Conservation (phyloP, 345 rosid species). For the Ceriops decandra region DNA sequence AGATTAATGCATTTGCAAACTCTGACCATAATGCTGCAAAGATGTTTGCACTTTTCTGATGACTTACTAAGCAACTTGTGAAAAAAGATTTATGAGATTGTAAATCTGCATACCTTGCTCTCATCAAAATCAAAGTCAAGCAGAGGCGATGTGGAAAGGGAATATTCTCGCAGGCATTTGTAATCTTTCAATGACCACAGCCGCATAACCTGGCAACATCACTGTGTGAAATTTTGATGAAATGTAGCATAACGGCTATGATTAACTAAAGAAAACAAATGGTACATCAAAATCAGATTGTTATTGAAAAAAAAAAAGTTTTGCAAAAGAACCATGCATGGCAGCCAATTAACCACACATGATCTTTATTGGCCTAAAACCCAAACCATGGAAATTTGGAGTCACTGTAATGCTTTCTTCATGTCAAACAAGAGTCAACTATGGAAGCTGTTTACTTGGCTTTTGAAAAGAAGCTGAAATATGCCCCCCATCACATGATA, state of each 20-base stretch:
- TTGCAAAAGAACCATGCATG: not conserved
- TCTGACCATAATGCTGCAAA: slow-evolving; percentile 1
- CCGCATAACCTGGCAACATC: slow-evolving; percentile 65
- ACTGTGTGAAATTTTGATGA: slow-evolving; percentile 15
- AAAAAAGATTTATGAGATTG: too few relatives aligned
- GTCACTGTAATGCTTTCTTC: not conserved
- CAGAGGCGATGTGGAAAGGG: slow-evolving; percentile 52
- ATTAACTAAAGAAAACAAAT: not conserved
- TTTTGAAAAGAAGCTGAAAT: too few relatives aligned
- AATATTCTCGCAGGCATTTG: slow-evolving; percentile 67
- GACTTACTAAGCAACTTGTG: not conserved
- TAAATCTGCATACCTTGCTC: slow-evolving; percentile 60
- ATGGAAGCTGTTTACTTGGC: not conserved
- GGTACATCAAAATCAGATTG: slow-evolving; percentile 1
- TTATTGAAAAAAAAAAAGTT: not conserved
- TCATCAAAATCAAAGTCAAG: slow-evolving; percentile 92
- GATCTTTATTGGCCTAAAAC: not conserved
- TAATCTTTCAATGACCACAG: slow-evolving; percentile 75
- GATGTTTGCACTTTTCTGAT: not conserved
- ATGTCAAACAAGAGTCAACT: not conserved
- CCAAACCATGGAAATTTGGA: not conserved
- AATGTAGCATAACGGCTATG: not conserved
- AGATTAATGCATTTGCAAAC: not conserved
- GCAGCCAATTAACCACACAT: not conserved
- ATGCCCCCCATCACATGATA: too few relatives aligned